Percentiles rank a stretch among this genome's conserved stretches.
Evolutionary conservation across 1,284 basidiomycete genomes (phyloP).

Genomic region (Somion occarium): DNA sequence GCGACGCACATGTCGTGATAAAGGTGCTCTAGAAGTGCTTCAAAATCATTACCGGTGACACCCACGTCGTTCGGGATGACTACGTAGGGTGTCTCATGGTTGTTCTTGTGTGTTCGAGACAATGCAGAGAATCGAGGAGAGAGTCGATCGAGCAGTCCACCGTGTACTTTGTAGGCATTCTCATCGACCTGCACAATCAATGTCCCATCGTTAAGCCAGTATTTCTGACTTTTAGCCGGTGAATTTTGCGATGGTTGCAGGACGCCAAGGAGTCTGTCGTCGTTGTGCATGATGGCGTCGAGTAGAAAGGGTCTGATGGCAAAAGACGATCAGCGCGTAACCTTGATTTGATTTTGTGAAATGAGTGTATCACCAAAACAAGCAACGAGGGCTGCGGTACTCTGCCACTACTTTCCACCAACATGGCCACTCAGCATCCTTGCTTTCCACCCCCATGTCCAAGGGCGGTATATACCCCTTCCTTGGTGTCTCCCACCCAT

Average conservation of each 20-base stretch:
- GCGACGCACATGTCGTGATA: constrained; percentile 50
- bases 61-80: constrained; percentile 30
- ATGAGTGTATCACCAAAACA: not conserved
- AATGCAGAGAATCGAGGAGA: constrained; percentile 37
- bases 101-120: constrained; percentile 2
- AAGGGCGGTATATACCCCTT: constrained; percentile 8
- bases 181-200: constrained; percentile 41
- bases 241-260: no score
- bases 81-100: constrained; percentile 17
- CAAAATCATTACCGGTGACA: constrained; percentile 43
- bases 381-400: not conserved
- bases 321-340: not conserved
- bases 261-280: not conserved
- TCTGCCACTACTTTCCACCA: not conserved
- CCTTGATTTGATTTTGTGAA: not conserved
- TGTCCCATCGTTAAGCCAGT: constrained; percentile 63
- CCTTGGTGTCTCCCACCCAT: constrained; percentile 28
- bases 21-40: constrained; percentile 50
- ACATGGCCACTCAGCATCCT: not conserved
- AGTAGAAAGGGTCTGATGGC: not conserved
- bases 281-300: not conserved
- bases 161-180: constrained; percentile 50
- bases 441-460: constrained; percentile 5
- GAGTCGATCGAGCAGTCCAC: constrained; percentile 44
- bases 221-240: constrained; percentile 34